A percentile compares a stretch with the other conserved stretches of the same genome.
Evolutionary conservation across 2,329 filamentous ascomycete genomes (phyloP).

Genomic region (Colletotrichum cuscutae): DNA sequence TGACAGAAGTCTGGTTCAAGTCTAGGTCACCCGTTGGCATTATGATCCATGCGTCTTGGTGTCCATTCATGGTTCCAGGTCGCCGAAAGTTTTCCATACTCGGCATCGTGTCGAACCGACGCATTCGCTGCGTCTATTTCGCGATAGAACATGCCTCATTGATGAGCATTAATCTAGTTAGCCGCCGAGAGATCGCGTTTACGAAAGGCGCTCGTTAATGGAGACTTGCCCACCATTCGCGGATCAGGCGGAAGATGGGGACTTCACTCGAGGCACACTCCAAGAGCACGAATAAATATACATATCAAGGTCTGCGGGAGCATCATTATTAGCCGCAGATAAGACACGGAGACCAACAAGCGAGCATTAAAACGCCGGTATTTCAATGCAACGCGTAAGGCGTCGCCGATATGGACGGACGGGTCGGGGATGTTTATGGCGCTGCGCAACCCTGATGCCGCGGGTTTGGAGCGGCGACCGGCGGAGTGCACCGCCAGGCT

Average conservation of each 20-base stretch:
- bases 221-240: background rate
- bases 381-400: background rate
- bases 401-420: background rate
- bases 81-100: background rate
- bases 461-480: constrained; percentile 17
- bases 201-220: background rate
- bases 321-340: background rate
- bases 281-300: background rate
- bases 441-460: constrained; percentile 26
- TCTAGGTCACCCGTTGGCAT: background rate
- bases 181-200: background rate
- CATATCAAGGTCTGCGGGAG: background rate
- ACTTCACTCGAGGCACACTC: background rate
- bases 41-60: background rate
- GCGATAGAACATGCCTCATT: background rate
- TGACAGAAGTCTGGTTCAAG: background rate
- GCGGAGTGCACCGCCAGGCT: constrained; percentile 27
- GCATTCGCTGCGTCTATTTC: background rate
- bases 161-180: background rate
- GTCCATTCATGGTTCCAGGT: background rate
- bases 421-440: constrained; percentile 6
- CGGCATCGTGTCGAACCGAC: background rate
- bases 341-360: background rate
- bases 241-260: background rate
- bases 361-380: background rate